These are phyloP conservation scores for Aspergillus transmontanensis DNA, from an alignment of 2,329 filamentous ascomycete genomes.

Conservation along the genomic window DNA sequence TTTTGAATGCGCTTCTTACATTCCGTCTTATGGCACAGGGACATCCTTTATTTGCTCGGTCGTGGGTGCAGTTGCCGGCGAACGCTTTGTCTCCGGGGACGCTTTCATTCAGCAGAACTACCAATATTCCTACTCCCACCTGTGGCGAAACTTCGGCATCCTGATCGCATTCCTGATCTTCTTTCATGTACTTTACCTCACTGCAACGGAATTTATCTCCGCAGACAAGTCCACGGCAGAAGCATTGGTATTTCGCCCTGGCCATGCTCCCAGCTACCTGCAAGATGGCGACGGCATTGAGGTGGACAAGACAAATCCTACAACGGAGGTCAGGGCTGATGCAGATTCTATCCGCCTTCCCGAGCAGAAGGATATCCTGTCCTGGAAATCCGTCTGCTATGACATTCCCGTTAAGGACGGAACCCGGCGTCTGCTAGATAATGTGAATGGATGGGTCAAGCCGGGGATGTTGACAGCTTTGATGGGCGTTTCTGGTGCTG, in stretches of 20 bases:
- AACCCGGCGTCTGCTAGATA: conserved; percentile 59
- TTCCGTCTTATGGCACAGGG: conserved; percentile 45
- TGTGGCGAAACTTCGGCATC: conserved; percentile 70
- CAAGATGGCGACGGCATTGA: not conserved
- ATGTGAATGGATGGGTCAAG: conserved; percentile 55
- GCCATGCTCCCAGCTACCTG: conserved; percentile 29
- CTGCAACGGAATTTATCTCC: conserved; percentile 40
- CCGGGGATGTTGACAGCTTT: conserved; percentile 54
- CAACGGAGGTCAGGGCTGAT: conserved; percentile 47
- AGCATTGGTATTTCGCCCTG: conserved; percentile 70
- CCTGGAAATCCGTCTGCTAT: conserved; percentile 79
- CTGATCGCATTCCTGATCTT: conserved; percentile 63
- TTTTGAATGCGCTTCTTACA: conserved; percentile 52
- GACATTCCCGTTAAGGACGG: conserved; percentile 75
- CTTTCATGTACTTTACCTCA: conserved; percentile 61
- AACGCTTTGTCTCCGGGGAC: conserved; percentile 60
- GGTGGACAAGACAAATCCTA: not conserved
- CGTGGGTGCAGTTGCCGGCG: conserved; percentile 58
- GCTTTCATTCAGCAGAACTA: conserved; percentile 57
- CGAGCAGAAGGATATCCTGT: conserved; percentile 71
- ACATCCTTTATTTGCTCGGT: conserved; percentile 56
- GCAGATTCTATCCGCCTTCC: conserved; percentile 48
- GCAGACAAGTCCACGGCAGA: conserved; percentile 75
- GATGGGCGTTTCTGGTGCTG: conserved; percentile 62
- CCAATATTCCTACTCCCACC: conserved; percentile 58